A percentile compares a stretch with the other conserved stretches of the same genome.
These are phyloP conservation scores for Erysiphe pulchra DNA, from an alignment of 2,329 filamentous ascomycete species.

Conservation along the genomic window DNA sequence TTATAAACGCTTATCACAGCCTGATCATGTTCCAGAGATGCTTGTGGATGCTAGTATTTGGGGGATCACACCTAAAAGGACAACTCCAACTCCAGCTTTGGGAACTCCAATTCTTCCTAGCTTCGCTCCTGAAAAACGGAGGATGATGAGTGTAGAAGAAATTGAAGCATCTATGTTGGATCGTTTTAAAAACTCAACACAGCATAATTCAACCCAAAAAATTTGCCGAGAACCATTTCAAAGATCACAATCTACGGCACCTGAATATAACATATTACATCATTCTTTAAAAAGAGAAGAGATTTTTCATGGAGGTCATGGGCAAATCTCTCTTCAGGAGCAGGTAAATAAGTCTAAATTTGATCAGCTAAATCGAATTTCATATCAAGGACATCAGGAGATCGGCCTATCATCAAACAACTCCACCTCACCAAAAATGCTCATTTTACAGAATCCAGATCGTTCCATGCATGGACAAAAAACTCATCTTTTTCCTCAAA, in stretches of 20 bases:
- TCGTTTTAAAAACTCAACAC: conserved; percentile 28
- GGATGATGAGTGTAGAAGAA: conserved; percentile 89
- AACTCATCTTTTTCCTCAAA: conserved; percentile 15
- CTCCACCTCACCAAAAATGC: conserved; percentile 32
- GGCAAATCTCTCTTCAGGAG: conserved; percentile 3
- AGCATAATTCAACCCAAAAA: conserved; percentile 11
- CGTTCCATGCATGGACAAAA: conserved; percentile 26
- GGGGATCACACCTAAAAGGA: conserved; percentile 46
- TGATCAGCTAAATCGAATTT: conserved; percentile 9
- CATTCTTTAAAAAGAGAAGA: background rate
- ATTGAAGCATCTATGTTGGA: conserved; percentile 80
- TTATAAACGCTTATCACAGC: conserved; percentile 75
- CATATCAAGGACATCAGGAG: conserved; percentile 9
- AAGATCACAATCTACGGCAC: conserved; percentile 3
- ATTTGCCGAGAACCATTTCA: conserved; percentile 6
- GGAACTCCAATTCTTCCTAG: conserved; percentile 10
- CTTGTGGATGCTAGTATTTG: conserved; percentile 85
- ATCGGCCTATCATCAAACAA: conserved; percentile 14
- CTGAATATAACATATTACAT: conserved; percentile 6
- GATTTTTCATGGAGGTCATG: background rate
- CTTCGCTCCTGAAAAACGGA: conserved; percentile 24
- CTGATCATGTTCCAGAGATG: conserved; percentile 66
- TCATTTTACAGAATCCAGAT: conserved; percentile 60
- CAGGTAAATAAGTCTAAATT: conserved; percentile 5
- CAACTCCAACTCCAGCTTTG: conserved; percentile 12